Evolutionary conservation across 768 basidiomycete species (phyloP).

Genomic region (Leccinum ochraceum): DNA sequence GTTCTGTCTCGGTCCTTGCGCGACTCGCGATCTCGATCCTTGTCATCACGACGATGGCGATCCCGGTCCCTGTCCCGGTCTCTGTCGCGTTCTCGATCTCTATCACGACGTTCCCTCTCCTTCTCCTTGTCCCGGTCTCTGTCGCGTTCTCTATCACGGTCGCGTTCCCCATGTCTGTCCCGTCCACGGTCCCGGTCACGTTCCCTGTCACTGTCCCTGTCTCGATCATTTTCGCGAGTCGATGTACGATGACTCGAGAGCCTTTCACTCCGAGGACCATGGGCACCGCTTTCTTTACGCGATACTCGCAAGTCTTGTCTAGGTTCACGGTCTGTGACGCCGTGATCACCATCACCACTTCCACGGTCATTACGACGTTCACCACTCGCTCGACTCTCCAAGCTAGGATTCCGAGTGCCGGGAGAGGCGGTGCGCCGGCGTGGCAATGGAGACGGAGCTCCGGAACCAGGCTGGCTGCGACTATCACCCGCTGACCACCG

Average conservation of each 20-base stretch:
- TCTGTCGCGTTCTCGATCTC: conserved; percentile 51
- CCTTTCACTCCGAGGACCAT: conserved; percentile 54
- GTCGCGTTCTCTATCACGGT: conserved; percentile 45
- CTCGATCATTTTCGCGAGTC: conserved; percentile 35
- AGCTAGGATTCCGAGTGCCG: conserved; percentile 63
- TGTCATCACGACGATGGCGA: conserved; percentile 58
- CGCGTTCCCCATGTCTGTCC: conserved; percentile 48
- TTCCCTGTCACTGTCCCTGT: conserved; percentile 48
- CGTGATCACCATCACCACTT: conserved; percentile 42
- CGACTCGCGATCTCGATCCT: conserved; percentile 63
- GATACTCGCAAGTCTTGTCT: conserved; percentile 46
- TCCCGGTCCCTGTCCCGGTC: conserved; percentile 44
- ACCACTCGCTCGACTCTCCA: conserved; percentile 72
- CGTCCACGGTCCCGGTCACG: conserved; percentile 49
- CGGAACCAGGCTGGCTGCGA: conserved; percentile 45
- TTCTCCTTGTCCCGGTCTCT: conserved; percentile 42
- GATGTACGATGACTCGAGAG: conserved; percentile 42
- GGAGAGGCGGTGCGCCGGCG: conserved; percentile 69
- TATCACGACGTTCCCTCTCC: conserved; percentile 40
- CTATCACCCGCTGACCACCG: conserved; percentile 37
- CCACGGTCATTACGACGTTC: conserved; percentile 61
- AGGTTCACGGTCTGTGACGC: conserved; percentile 52
- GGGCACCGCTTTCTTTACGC: conserved; percentile 48
- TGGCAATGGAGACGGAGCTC: conserved; percentile 52
- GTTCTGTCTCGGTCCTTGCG: conserved; percentile 61